phyloP scores from a whole-genome alignment of 208 protist genomes.

The Polymyxa betae region DNA sequence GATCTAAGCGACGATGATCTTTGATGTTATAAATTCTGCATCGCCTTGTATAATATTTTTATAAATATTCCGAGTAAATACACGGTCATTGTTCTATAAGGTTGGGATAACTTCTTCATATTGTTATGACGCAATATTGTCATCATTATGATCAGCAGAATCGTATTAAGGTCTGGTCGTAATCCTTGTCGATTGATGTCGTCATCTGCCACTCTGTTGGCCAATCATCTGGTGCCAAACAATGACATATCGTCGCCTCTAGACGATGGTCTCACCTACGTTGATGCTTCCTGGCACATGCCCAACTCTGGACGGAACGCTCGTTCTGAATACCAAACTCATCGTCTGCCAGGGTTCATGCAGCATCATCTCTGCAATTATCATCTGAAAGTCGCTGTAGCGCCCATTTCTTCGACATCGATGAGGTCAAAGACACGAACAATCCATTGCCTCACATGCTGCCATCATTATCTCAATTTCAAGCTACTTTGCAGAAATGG shows the following conservation, averaged over 20 bases:
- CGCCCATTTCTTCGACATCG: constrained; percentile 11
- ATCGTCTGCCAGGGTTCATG: background rate
- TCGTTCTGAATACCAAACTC: background rate
- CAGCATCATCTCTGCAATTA: background rate
- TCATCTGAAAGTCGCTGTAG: background rate
- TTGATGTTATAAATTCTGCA: background rate
- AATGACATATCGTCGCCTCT: too few relatives aligned
- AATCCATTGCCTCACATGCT: constrained; percentile 45
- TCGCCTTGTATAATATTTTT: too few relatives aligned
- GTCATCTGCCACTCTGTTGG: too few relatives aligned
- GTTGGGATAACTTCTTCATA: too few relatives aligned
- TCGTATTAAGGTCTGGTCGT: too few relatives aligned
- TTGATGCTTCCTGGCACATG: constrained; percentile 45
- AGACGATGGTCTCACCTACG: too few relatives aligned
- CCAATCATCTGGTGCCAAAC: too few relatives aligned
- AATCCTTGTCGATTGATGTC: too few relatives aligned
- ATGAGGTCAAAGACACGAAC: background rate
- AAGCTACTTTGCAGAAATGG: background rate
- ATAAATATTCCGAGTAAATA: too few relatives aligned
- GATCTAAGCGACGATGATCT: constrained; percentile 12
- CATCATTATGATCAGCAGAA: too few relatives aligned
- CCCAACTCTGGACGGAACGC: constrained; percentile 18
- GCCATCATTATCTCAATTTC: background rate
- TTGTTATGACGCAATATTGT: too few relatives aligned
- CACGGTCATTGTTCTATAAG: too few relatives aligned